These are phyloP conservation scores for Picea glauca DNA, from an alignment of 75 land plant species.

Conservation along the genomic window DNA sequence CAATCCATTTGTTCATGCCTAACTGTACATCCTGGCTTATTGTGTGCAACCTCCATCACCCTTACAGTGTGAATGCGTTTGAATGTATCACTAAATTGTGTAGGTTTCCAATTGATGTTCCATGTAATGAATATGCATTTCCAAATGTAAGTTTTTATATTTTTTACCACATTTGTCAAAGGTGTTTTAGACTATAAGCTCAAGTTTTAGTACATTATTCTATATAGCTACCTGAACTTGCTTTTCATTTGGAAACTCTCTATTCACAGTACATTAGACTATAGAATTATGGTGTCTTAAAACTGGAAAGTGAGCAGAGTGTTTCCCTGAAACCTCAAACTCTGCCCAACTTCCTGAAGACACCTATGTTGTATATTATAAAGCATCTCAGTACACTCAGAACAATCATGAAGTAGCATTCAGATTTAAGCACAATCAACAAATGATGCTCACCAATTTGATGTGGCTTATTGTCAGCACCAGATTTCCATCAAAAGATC, in stretches of 20 bases:
- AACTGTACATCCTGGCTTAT: neutral
- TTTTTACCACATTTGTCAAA: neutral
- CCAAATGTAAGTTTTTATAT: neutral
- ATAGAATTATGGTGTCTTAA: neutral
- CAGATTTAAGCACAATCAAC: neutral
- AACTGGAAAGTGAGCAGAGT: neutral
- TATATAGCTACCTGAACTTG: neutral
- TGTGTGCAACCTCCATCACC: too few relatives aligned
- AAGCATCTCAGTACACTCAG: neutral
- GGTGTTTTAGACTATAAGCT: too few relatives aligned
- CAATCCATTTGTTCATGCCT: neutral
- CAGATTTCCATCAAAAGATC: too few relatives aligned
- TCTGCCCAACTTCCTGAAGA: neutral
- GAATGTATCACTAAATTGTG: conserved; percentile 1
- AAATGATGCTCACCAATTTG: neutral
- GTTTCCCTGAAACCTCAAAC: neutral
- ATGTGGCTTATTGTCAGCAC: too few relatives aligned
- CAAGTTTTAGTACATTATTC: neutral
- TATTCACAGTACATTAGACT: neutral
- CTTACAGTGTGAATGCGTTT: neutral
- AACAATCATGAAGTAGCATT: conserved; percentile 1
- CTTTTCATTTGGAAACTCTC: neutral
- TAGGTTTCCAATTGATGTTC: neutral
- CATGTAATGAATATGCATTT: neutral
- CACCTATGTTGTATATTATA: neutral